Evolutionary conservation across 495 filamentous ascomycete species (phyloP).

Genomic region (Daldinia childiae): DNA sequence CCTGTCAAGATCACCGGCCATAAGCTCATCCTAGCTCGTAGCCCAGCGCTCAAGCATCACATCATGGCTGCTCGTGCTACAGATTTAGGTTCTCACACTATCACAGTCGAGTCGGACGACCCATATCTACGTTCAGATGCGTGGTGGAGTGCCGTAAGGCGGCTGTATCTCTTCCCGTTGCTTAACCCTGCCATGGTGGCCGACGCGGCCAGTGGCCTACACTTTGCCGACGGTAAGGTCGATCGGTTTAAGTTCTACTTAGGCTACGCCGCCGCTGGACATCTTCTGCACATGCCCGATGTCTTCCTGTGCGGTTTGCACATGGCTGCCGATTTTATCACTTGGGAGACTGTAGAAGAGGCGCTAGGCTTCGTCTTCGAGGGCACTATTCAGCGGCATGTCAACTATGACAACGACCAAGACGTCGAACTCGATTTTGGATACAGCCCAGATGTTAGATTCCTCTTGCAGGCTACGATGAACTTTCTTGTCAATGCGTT

Average conservation of each 20-base stretch:
- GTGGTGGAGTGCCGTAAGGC: constrained; percentile 58
- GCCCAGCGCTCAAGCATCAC: constrained; percentile 52
- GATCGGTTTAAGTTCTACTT: constrained; percentile 60
- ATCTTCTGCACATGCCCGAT: constrained; percentile 56
- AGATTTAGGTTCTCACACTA: constrained; percentile 44
- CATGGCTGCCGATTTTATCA: constrained; percentile 56
- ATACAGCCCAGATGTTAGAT: constrained; percentile 43
- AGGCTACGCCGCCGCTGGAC: constrained; percentile 63
- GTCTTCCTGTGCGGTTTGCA: constrained; percentile 57
- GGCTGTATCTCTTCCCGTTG: constrained; percentile 59
- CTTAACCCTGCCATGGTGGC: constrained; percentile 39
- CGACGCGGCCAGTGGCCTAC: constrained; percentile 27
- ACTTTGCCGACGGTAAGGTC: constrained; percentile 41
- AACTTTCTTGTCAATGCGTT: constrained; percentile 59
- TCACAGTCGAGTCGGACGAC: constrained; percentile 57
- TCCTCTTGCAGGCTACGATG: constrained; percentile 51
- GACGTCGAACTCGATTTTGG: constrained; percentile 40
- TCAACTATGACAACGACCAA: constrained; percentile 42
- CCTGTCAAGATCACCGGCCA: constrained; percentile 58
- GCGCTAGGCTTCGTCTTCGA: constrained; percentile 53
- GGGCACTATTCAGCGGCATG: constrained; percentile 36
- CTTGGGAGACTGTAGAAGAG: constrained; percentile 64
- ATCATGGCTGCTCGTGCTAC: constrained; percentile 43
- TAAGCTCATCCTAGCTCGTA: constrained; percentile 62
- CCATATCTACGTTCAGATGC: constrained; percentile 59